phyloP scores from a whole-genome alignment of 2,329 filamentous ascomycete species.

The Paraphoma sp. region DNA sequence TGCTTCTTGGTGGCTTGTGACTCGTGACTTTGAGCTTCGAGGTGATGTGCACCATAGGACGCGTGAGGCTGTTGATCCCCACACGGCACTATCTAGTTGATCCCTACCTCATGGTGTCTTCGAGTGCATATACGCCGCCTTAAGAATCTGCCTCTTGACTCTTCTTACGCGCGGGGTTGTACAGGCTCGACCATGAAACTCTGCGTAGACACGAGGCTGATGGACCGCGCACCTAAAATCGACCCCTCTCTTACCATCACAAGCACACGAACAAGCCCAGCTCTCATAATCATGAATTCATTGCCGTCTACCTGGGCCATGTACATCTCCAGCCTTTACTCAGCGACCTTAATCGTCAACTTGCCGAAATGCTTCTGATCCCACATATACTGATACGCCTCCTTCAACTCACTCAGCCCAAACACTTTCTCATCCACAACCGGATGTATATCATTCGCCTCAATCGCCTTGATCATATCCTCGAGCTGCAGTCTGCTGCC shows the following conservation, averaged over 20 bases:
- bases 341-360: constrained; percentile 41
- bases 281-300: not conserved
- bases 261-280: not conserved
- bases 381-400: constrained; percentile 60
- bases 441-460: constrained; percentile 65
- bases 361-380: constrained; percentile 55
- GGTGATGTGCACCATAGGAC: no score
- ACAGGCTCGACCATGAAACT: no score
- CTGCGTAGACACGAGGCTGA: no score
- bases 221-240: no score
- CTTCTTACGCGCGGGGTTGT: no score
- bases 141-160: no score
- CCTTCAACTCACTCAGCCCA: constrained; percentile 58
- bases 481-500: constrained; percentile 63
- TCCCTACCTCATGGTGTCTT: no score
- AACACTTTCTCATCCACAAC: constrained; percentile 66
- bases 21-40: not conserved
- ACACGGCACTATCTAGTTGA: no score
- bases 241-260: not conserved
- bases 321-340: constrained; percentile 2
- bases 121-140: no score
- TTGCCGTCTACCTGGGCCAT: not conserved
- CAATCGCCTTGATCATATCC: constrained; percentile 66
- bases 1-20: not conserved
- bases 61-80: no score